Conservation (phyloP, 768 basidiomycete species). For the Lactifluus pinguis region DNA sequence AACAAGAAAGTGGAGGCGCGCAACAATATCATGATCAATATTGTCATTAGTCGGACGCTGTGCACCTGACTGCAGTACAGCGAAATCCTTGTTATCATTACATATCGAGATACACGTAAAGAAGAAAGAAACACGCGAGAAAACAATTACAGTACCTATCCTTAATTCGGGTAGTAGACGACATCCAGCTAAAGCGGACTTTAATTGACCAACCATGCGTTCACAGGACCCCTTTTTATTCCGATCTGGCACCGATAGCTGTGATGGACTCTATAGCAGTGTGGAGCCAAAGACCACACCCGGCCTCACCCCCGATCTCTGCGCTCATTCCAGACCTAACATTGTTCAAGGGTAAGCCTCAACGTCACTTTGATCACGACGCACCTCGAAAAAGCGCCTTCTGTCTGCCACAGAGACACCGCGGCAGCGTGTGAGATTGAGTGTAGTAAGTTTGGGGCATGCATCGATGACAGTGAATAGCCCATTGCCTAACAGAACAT, state of each 20-base stretch:
- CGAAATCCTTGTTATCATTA: neutral
- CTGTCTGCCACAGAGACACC: conserved; percentile 51
- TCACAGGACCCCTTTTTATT: neutral
- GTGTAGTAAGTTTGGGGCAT: conserved; percentile 41
- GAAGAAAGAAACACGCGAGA: neutral
- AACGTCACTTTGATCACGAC: neutral
- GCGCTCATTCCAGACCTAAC: conserved; percentile 2
- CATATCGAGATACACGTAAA: neutral
- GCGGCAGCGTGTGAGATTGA: conserved; percentile 62
- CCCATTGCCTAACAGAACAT: conserved; percentile 35
- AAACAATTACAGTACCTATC: too few relatives aligned
- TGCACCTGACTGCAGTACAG: neutral
- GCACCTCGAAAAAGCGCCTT: conserved; percentile 58
- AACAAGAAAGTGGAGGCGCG: neutral
- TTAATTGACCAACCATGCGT: neutral
- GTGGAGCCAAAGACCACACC: neutral
- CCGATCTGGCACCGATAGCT: neutral
- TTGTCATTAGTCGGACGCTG: neutral
- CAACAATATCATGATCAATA: too few relatives aligned
- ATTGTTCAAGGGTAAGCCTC: neutral
- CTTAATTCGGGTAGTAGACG: neutral
- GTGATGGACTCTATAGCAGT: neutral
- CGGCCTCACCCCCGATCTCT: neutral
- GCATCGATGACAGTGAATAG: conserved; percentile 49
- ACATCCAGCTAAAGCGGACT: neutral